A percentile compares a stretch with the other conserved stretches of the same genome.
These are phyloP conservation scores for Termitomyces sp. DNA, from an alignment of 768 basidiomycete species.

Conservation along the genomic window DNA sequence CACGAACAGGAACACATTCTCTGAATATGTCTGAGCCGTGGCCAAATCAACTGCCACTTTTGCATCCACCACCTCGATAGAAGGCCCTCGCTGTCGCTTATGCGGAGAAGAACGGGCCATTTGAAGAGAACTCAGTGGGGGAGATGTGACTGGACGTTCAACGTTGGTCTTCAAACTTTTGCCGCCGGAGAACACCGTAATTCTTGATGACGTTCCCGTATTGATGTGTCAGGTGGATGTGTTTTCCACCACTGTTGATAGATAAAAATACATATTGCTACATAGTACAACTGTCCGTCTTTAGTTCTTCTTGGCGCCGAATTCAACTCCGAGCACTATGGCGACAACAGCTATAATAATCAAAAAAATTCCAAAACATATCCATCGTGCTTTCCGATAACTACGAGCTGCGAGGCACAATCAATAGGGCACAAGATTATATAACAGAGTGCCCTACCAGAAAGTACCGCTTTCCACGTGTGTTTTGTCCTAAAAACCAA, in stretches of 20 bases:
- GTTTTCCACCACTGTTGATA: not conserved
- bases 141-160: not conserved
- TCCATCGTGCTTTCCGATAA: slow-evolving; percentile 81
- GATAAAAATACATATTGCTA: slow-evolving; percentile 2
- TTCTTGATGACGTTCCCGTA: slow-evolving; percentile 11
- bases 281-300: not conserved
- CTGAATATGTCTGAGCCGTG: slow-evolving; percentile 79
- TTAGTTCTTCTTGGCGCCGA: slow-evolving; percentile 19
- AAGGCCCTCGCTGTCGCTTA: slow-evolving; percentile 40
- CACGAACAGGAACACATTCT: slow-evolving; percentile 96
- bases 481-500: slow-evolving; percentile 42
- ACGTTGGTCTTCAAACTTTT: slow-evolving; percentile 11
- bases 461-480: slow-evolving; percentile 62
- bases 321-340: slow-evolving; percentile 48
- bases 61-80: slow-evolving; percentile 73
- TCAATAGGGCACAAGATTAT: not conserved
- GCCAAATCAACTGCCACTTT: slow-evolving; percentile 85
- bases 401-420: slow-evolving; percentile 37
- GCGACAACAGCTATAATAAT: slow-evolving; percentile 52
- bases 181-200: slow-evolving; percentile 14
- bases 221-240: slow-evolving; percentile 5
- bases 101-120: slow-evolving; percentile 29
- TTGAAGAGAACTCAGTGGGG: not conserved
- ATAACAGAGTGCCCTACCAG: slow-evolving; percentile 27
- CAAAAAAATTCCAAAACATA: slow-evolving; percentile 68